Evolutionary conservation across 2,329 filamentous ascomycete genomes (phyloP), one percentile per base, ranked within the genome.

Genomic region (Claviceps cyperi): DNA sequence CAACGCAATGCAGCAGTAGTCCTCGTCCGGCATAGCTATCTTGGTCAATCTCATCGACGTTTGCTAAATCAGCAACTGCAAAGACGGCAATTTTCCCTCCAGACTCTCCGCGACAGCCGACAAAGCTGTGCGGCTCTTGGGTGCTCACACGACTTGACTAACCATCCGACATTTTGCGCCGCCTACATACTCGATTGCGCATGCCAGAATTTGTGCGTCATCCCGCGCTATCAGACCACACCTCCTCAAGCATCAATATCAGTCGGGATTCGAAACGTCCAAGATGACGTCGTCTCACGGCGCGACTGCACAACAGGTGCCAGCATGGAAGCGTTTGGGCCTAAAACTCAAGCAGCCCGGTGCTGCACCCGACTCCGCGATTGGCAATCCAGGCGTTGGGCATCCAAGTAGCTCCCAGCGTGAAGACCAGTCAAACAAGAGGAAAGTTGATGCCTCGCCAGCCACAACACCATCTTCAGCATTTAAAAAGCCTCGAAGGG

Each of bases 241-340:
- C 21, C 13, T 17, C 8, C 38, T 22, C n/a, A 32, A 43, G 28
- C 32, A 40, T 39, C 38, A 62, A 55, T 51, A 47, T 11, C 28
- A n/a, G 9, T 24, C 38, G 43, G 45, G 13, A 40, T 46, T 47
- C 8, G 38, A 39, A n/a, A 19, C 17, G 38, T 39, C n/a, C 41
- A 65, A 58, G 62, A 73, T 73, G 68, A 69, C 65, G 57, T 69
- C 68, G 57, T 62, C 68, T 60, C 63, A 64, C 57, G 63, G 61
- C 59, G 65, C 69, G 66, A 66, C 68, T 65, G 60, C 66, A 54
- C 69, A 69, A 62, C 69, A 68, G 58, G 67, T 75, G 54, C 76
- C 77, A 51, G 76, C 76, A 55, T 80, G 77, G 76, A 80, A 80
- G 62, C 73, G 74, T 69, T 73, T 79, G 70, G 77, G 77, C 65